phyloP scores from a whole-genome alignment of 805 yeast species.

The Pichia membranifaciens region DNA sequence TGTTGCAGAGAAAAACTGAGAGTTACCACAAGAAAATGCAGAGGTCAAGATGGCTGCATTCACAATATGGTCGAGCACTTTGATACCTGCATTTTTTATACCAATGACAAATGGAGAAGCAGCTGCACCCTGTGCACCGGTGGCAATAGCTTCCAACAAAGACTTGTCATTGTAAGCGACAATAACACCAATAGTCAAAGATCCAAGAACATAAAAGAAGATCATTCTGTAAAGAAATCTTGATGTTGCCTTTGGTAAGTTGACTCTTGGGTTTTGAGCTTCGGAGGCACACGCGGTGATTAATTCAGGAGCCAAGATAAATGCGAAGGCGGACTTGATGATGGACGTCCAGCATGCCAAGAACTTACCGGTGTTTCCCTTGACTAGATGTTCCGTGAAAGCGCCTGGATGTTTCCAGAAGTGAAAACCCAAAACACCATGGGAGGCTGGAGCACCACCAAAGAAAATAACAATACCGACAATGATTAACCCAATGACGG shows the following conservation, averaged over 20 bases:
- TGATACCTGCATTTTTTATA: slow-evolving; percentile 53
- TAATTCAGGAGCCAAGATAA: slow-evolving; percentile 59
- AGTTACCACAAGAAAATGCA: slow-evolving; percentile 47
- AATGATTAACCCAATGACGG: slow-evolving; percentile 55
- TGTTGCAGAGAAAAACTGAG: slow-evolving; percentile 38
- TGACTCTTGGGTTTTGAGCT: slow-evolving; percentile 51
- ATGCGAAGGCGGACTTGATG: slow-evolving; percentile 61
- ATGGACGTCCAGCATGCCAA: slow-evolving; percentile 58
- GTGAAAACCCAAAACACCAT: slow-evolving; percentile 59
- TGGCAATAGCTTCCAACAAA: slow-evolving; percentile 39
- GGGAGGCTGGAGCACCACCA: slow-evolving; percentile 54
- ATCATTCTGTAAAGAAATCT: slow-evolving; percentile 57
- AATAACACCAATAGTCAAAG: slow-evolving; percentile 53
- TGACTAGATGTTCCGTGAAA: slow-evolving; percentile 44
- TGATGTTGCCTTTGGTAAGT: slow-evolving; percentile 55
- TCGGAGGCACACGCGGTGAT: slow-evolving; percentile 53
- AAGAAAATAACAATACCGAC: slow-evolving; percentile 50
- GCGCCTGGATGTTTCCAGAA: slow-evolving; percentile 49
- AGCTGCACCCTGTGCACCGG: slow-evolving; percentile 47
- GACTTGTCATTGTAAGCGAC: slow-evolving; percentile 48
- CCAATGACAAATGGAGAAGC: slow-evolving; percentile 66
- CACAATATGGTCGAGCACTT: slow-evolving; percentile 53
- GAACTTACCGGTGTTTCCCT: slow-evolving; percentile 56
- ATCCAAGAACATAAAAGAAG: slow-evolving; percentile 52
- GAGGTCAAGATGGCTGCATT: slow-evolving; percentile 58